Base-by-base conservation (phyloP, 148 eudicot genomes). In the Agrostemma githago region DNA sequence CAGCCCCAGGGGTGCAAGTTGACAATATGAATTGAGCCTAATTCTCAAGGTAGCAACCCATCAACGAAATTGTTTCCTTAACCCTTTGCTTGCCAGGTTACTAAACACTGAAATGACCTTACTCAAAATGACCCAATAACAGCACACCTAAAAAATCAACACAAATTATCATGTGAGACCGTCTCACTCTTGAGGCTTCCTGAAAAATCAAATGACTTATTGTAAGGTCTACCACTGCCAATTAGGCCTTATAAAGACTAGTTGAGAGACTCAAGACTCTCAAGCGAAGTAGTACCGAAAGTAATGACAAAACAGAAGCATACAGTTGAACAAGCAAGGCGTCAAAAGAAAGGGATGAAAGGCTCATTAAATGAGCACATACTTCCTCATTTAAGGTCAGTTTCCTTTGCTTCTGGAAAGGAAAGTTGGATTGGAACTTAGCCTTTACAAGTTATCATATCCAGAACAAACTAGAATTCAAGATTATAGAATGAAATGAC, bases 11-110 rank as follows among this genome's bases (percentile, higher is more conserved):
- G 68, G 83, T 77, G 74, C 86, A 89, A 34, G 86, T 77, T n/a
- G 81, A 84, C 77, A 79, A 19, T 63, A 91, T 26, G 84, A 77
- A 87, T 71, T 8, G 92, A 68, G 82, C 88, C 83, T 78, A 93
- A 81, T 89, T 90, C 73, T 83, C 79, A 37, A 80, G 26, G 70
- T 74, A 71, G 51, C 73, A 68, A 53, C 76, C 75, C 84, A 74
- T 74, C 38, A 77, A 62, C 19, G 75, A 64, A 76, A 88, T 75
- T 40, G 85, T 82, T 77, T 80, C 79, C 68, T 51, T 11, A 51
- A 51, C 16, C 56, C 56, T 51, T 51, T 1, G 56, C 3, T 51
- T 51, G 10, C 56, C 56, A 51, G 56, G 16, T 51, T 15, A 51
- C 56, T 10, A 15, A 51, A 10, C 56, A 14, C 56, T 4, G 56